Evolutionary conservation across 169 alveolate species (phyloP).

Genomic region (Eimeria acervulina): DNA sequence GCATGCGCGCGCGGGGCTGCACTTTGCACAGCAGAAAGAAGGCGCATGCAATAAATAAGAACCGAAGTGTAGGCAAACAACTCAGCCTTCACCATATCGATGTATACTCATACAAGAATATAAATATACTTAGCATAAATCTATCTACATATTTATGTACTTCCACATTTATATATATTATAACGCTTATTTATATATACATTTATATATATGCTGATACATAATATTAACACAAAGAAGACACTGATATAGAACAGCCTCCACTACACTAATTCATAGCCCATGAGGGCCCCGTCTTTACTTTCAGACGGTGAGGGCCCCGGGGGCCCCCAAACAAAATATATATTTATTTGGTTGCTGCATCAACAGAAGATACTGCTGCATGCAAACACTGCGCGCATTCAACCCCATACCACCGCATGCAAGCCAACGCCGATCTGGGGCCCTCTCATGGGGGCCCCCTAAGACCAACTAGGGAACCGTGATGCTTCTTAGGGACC

Average conservation of each 20-base stretch:
- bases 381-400: neutral
- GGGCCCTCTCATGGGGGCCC: no score
- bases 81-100: neutral
- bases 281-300: neutral
- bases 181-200: neutral
- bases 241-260: neutral
- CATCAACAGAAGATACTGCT: neutral
- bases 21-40: neutral
- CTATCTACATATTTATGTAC: neutral
- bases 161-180: no score
- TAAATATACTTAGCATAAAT: no score
- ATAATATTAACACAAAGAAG: neutral
- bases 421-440: no score
- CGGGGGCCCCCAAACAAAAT: neutral
- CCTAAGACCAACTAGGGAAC: no score
- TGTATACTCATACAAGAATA: neutral
- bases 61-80: no score
- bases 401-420: neutral
- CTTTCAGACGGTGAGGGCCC: neutral
- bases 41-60: no score
- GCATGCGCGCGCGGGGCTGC: neutral
- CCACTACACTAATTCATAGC: neutral
- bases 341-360: no score
- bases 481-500: no score
- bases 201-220: neutral